These are phyloP conservation scores for Mychonastes homosphaera DNA, from an alignment of 139 green algal species.

Conservation along the genomic window DNA sequence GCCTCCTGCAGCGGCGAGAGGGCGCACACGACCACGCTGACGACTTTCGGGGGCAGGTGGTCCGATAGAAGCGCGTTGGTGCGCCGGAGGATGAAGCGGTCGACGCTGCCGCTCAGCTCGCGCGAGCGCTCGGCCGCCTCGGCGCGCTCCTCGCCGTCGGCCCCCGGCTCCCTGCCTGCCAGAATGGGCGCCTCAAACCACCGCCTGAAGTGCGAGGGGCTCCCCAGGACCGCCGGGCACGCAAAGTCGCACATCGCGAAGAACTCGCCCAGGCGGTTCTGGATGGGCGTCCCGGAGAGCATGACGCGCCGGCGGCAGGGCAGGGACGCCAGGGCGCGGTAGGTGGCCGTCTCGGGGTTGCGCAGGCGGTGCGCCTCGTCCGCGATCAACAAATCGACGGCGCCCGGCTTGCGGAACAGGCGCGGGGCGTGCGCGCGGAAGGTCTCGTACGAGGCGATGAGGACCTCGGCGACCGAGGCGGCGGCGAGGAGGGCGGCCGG, in stretches of 20 bases:
- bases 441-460: conserved; percentile 95
- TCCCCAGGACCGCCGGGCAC: conserved; percentile 89
- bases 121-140: conserved; percentile 50
- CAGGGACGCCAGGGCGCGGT: conserved; percentile 69
- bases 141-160: conserved; percentile 32
- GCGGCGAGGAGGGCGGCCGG: background rate
- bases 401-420: conserved; percentile 33
- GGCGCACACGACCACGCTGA: conserved; percentile 91
- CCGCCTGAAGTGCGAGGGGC: conserved; percentile 57
- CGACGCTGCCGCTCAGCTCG: conserved; percentile 83
- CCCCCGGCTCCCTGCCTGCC: conserved; percentile 37
- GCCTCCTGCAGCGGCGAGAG: conserved; percentile 74
- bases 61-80: conserved; percentile 91
- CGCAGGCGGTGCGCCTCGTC: conserved; percentile 98
- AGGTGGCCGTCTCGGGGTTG: conserved; percentile 90
- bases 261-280: conserved; percentile 97
- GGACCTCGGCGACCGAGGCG: too few relatives aligned
- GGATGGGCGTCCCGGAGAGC: conserved; percentile 85
- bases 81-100: conserved; percentile 93
- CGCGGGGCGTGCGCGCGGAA: conserved; percentile 79
- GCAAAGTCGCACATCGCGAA: conserved; percentile 96
- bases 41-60: conserved; percentile 95
- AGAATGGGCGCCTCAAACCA: conserved; percentile 72
- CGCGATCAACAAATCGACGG: conserved; percentile 94
- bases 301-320: conserved; percentile 83